Conservation (phyloP, 768 basidiomycete genomes). For the Tephrocybe sp. region DNA sequence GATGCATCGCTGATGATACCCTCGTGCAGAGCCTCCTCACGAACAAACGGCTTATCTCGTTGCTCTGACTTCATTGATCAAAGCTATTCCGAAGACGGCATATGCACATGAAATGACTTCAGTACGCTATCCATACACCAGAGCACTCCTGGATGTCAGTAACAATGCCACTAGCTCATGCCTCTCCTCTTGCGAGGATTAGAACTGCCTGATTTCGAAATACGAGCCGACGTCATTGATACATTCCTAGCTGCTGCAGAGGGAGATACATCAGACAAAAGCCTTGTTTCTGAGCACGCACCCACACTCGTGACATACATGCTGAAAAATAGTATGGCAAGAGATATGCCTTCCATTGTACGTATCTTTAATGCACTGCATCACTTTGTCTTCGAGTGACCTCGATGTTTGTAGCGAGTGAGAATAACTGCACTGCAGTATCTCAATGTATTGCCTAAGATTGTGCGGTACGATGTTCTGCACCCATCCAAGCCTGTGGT, state of each 20-base stretch:
- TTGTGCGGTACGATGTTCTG: slow-evolving; percentile 80
- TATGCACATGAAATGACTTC: slow-evolving; percentile 69
- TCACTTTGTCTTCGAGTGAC: neutral
- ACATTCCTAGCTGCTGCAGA: slow-evolving; percentile 73
- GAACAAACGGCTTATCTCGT: slow-evolving; percentile 74
- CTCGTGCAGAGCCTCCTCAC: slow-evolving; percentile 21
- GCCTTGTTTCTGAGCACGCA: slow-evolving; percentile 65
- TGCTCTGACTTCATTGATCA: slow-evolving; percentile 80
- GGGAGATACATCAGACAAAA: slow-evolving; percentile 48
- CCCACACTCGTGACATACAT: slow-evolving; percentile 68
- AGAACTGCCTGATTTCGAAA: slow-evolving; percentile 68
- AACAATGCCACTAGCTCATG: slow-evolving; percentile 58
- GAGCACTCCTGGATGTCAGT: neutral
- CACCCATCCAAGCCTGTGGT: slow-evolving; percentile 78
- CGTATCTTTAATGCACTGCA: slow-evolving; percentile 16
- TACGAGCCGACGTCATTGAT: slow-evolving; percentile 80
- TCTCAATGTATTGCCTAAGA: slow-evolving; percentile 69
- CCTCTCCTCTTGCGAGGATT: slow-evolving; percentile 87
- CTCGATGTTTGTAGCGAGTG: slow-evolving; percentile 59
- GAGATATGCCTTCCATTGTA: slow-evolving; percentile 59
- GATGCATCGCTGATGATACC: neutral
- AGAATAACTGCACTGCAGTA: slow-evolving; percentile 75
- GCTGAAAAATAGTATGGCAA: slow-evolving; percentile 59
- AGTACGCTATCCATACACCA: slow-evolving; percentile 32
- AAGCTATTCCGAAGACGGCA: slow-evolving; percentile 72